Evolutionary conservation across 1,284 basidiomycete species (phyloP), one percentile per base, ranked within the genome.

Genomic region (Cryptococcus floricola): DNA sequence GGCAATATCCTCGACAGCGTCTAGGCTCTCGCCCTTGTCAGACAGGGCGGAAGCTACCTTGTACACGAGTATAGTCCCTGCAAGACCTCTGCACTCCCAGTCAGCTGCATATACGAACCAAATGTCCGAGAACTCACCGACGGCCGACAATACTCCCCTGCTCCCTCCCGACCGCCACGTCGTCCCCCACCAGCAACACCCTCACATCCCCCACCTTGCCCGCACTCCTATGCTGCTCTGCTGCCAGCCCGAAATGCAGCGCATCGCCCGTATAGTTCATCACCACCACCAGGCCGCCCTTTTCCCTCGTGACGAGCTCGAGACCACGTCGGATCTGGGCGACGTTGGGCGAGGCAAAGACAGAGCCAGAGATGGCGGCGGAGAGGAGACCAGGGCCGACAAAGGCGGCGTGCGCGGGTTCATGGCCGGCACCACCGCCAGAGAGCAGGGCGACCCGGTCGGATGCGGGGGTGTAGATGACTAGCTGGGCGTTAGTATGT

Each of bases 381-480:
- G 71, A 85, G 41, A 95, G 80, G 63, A 93, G 86, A 27, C 91
- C 91, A 54, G 84, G 75, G 42, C 91, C 89, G 83, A 76, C 83
- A 65, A 88, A 91, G 1, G 85, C 88, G 16, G 88, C 83, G 75
- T 92, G 70, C 18, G 90, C 83, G 25, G 92, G 92, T 69, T 95
- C 92, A 73, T 95, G 92, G 1, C 93, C 93, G 37, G 87, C 87
- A 39, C 92, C 92, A 25, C 93, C 92, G 25, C 92, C 92, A 61
- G 88, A 92, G 66, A 96, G 82, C 23, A 95, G 77, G 2, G 88
- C 84, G 45, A 95, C 92, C 68, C 86, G 85, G n/a, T 43, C 27
- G 27, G 50, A 42, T 6, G 55, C 43, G 2, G 62, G 53, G 2
- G 57, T 54, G 61, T 70, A 70, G 53, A 69, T 61, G 1, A 70